Conservation (phyloP, 352 stramenopile species). For the Discostella stelligera region DNA sequence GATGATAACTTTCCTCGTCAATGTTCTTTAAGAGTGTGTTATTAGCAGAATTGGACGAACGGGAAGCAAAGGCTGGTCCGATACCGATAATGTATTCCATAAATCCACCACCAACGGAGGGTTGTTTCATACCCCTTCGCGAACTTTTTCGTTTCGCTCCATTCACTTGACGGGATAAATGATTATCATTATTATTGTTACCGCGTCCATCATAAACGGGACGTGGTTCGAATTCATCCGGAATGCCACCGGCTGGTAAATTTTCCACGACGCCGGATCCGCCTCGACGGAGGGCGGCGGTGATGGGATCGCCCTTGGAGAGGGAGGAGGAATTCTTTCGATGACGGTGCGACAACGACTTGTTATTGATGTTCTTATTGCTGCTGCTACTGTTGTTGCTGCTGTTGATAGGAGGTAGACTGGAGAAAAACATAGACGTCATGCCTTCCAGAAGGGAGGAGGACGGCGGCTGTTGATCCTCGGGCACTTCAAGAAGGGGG, state of each 20-base stretch:
- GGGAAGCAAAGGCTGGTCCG: not conserved
- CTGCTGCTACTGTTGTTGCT: too few species aligned
- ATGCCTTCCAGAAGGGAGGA: too few species aligned
- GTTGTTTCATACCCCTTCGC: conserved; percentile 24
- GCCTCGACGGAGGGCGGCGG: not conserved
- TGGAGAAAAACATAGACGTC: too few species aligned
- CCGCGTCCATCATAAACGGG: conserved; percentile 13
- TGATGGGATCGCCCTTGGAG: not conserved
- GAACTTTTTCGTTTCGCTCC: not conserved
- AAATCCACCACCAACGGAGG: conserved; percentile 32
- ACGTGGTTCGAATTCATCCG: conserved; percentile 64
- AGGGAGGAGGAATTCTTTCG: conserved; percentile 13
- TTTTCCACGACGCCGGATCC: conserved; percentile 38
- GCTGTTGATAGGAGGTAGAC: too few species aligned
- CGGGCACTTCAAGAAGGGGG: not conserved
- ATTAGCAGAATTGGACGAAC: conserved; percentile 1
- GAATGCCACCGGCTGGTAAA: conserved; percentile 42
- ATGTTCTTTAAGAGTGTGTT: not conserved
- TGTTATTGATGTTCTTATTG: not conserved
- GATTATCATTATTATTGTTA: not conserved
- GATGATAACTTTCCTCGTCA: not conserved
- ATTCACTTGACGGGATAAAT: not conserved
- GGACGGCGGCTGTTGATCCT: not conserved
- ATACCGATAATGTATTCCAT: conserved; percentile 23
- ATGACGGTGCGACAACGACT: conserved; percentile 16